These are phyloP conservation scores for Suillus decipiens DNA, from an alignment of 768 basidiomycete genomes.

Conservation along the genomic window DNA sequence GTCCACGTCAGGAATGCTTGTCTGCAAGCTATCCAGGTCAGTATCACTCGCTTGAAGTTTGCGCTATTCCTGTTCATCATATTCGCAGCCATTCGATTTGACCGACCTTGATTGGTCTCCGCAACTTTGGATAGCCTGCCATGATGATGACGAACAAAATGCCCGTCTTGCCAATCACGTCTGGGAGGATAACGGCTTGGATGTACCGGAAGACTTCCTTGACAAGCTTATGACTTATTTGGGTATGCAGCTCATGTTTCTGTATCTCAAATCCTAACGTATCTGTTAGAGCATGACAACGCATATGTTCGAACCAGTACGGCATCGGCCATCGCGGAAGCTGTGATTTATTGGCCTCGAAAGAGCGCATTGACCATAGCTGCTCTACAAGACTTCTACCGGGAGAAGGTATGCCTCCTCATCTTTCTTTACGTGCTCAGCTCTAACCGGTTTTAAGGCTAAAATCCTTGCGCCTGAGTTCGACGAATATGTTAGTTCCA, in stretches of 20 bases:
- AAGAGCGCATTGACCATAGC: slow-evolving; percentile 47
- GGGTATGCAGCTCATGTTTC: slow-evolving; percentile 45
- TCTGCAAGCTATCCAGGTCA: slow-evolving; percentile 86
- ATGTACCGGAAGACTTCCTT: slow-evolving; percentile 69
- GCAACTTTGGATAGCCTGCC: slow-evolving; percentile 83
- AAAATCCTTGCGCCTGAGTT: slow-evolving; percentile 89
- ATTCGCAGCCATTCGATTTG: slow-evolving; percentile 80
- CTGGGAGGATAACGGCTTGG: slow-evolving; percentile 97
- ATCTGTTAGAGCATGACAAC: slow-evolving; percentile 67
- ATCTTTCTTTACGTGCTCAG: background rate
- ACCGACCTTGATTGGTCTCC: slow-evolving; percentile 94
- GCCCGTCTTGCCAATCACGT: slow-evolving; percentile 73
- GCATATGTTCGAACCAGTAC: slow-evolving; percentile 75
- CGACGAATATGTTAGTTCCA: slow-evolving; percentile 76
- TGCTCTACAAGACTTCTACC: slow-evolving; percentile 71
- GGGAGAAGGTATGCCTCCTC: slow-evolving; percentile 63
- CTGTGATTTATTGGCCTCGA: slow-evolving; percentile 71
- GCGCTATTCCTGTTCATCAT: slow-evolving; percentile 4
- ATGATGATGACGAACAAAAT: slow-evolving; percentile 91
- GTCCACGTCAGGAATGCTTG: slow-evolving; percentile 86
- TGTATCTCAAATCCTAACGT: background rate
- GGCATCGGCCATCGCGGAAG: slow-evolving; percentile 75
- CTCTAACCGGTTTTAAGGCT: slow-evolving; percentile 46
- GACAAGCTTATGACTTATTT: slow-evolving; percentile 62
- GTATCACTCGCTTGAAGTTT: slow-evolving; percentile 14